Percentiles rank a stretch among this genome's conserved stretches.
phyloP scores from a whole-genome alignment of 495 filamentous ascomycete species.

The Hypomontagnella monticulosa region DNA sequence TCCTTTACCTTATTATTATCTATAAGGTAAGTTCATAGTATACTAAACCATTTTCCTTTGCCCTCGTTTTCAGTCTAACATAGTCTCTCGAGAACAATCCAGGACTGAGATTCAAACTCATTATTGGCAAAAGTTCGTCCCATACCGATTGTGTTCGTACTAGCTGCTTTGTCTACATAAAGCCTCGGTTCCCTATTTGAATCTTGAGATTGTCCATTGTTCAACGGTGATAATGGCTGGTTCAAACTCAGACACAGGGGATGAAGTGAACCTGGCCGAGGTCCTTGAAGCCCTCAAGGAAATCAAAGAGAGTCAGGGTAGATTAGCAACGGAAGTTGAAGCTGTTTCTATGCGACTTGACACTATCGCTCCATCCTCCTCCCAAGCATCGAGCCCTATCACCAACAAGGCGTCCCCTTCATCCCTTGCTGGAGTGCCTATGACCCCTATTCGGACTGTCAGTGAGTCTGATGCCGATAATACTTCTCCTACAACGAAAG shows the following conservation, averaged over 20 bases:
- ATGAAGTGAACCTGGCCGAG: constrained; percentile 54
- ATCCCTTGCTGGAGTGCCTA: constrained; percentile 20
- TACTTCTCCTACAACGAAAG: constrained; percentile 23
- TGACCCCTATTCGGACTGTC: constrained; percentile 26
- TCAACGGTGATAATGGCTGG: constrained; percentile 38
- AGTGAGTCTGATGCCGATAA: constrained; percentile 32
- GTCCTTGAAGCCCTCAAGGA: constrained; percentile 61
- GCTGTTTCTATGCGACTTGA: constrained; percentile 73
- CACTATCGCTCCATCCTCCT: constrained; percentile 57
- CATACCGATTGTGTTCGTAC: neutral
- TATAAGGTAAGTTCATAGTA: no score
- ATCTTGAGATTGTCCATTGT: constrained; percentile 9
- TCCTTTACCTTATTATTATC: no score
- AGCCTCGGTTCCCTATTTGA: constrained; percentile 4
- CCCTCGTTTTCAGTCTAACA: no score
- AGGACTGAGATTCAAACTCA: neutral
- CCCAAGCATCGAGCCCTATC: constrained; percentile 43
- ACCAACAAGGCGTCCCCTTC: constrained; percentile 30
- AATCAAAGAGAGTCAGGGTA: constrained; percentile 65
- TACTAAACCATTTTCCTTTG: no score
- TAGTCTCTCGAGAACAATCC: neutral
- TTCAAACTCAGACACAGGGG: constrained; percentile 30
- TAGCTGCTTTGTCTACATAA: constrained; percentile 5
- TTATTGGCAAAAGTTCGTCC: constrained; percentile 4
- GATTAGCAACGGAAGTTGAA: constrained; percentile 70